Evolutionary conservation across 75 land plant genomes (phyloP), one percentile per base, ranked within the genome.

Genomic region (Cryptomeria japonica): DNA sequence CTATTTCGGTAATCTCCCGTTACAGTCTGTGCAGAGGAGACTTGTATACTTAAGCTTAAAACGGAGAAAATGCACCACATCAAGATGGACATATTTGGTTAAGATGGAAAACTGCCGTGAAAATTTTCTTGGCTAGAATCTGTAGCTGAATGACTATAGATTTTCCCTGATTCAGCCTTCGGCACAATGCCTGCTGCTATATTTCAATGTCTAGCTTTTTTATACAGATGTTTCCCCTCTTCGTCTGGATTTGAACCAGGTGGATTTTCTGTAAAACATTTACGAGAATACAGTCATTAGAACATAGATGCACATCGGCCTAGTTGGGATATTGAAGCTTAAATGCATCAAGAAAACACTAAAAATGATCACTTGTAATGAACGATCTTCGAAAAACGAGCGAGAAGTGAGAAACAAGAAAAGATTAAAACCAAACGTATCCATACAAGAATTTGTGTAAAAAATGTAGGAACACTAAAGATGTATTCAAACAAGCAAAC

Each of bases 21-120:
- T 82, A n/a, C 49, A 82, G 84, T 19, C 25, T 82, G 84, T 28
- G 84, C 84, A 12, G n/a, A 38, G 34, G 51, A 82, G 0, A 82
- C 47, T 28, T 8, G 1, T 28, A n/a, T 12, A n/a, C 12, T 12
- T 3, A 25, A 46, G 31, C 16, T 82, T n/a, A 44, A 46, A 82
- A 82, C 31, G 53, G 34, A 82, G 49, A 82, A 28, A 28, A 82
- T 82, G 84, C 84, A 82, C 53, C 84, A 82, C 31, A 46, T 28
- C 14, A 46, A 46, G 47, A 49, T 9, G n/a, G 49, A 14, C 84
- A 82, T 82, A 0, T 46, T 82, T 41, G 3, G n/a, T 64, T 64
- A 25, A 7, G 5, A 22, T 64, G 28, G 8, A 64, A 0, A 8
- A 22, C 0, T 64, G 70, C n/a, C 9, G 70, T 25, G 31, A 5